Percentiles rank a stretch among this genome's conserved stretches.
Conservation (phyloP, 495 filamentous ascomycete genomes). For the Tuber indicum region DNA sequence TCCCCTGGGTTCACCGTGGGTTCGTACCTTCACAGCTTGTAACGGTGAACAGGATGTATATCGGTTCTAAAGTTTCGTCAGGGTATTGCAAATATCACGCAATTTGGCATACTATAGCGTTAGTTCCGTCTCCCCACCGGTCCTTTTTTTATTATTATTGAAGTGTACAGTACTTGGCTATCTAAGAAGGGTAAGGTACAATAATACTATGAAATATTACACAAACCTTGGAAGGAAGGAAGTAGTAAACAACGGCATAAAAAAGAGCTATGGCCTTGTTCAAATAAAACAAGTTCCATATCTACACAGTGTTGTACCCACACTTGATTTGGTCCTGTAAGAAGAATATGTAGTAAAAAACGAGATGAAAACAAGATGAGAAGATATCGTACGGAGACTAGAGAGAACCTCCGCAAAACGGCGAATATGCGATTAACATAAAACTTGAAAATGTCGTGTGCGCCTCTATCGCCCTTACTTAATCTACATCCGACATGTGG, state of each 20-base stretch:
- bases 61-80: no score
- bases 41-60: no score
- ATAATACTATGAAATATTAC: neutral
- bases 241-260: neutral
- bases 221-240: neutral
- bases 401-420: no score
- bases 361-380: neutral
- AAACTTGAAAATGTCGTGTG: neutral
- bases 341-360: neutral
- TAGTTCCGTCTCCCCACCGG: no score
- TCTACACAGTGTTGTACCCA: neutral
- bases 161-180: neutral
- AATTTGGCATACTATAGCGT: no score
- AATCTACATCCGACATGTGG: no score
- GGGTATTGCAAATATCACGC: no score
- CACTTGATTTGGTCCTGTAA: neutral
- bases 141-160: neutral
- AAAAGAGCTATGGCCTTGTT: neutral
- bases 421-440: neutral
- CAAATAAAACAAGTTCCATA: neutral
- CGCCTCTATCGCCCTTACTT: no score
- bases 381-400: neutral
- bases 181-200: neutral
- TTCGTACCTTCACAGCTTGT: no score
- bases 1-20: no score